Percentiles rank a stretch among this genome's conserved stretches.
phyloP scores from a whole-genome alignment of 495 filamentous ascomycete genomes.

The Parmelia sp. region DNA sequence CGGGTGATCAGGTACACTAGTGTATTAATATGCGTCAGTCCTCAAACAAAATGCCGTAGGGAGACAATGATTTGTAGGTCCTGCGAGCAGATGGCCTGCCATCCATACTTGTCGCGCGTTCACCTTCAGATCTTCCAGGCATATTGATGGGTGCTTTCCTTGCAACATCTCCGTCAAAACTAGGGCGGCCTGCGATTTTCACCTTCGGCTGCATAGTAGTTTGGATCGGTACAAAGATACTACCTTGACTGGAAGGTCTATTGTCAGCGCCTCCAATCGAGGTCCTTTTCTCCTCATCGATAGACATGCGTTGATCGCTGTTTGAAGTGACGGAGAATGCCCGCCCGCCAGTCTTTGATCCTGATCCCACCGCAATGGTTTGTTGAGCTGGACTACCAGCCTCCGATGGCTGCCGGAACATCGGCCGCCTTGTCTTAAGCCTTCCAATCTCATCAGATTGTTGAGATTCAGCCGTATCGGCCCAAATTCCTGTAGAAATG shows the following conservation, averaged over 20 bases:
- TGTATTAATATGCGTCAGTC: slow-evolving; percentile 4
- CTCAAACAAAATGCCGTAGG: slow-evolving; percentile 24
- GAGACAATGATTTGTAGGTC: slow-evolving; percentile 24
- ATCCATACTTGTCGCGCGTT: not conserved
- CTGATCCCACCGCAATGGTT: slow-evolving; percentile 9
- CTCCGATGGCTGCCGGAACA: slow-evolving; percentile 8
- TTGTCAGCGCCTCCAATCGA: slow-evolving; percentile 4
- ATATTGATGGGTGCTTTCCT: slow-evolving; percentile 14
- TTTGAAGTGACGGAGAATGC: slow-evolving; percentile 20
- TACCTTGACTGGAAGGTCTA: slow-evolving; percentile 15
- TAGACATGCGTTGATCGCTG: slow-evolving; percentile 14
- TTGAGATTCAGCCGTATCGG: not conserved
- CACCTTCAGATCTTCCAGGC: slow-evolving; percentile 5
- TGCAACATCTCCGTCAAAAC: slow-evolving; percentile 4
- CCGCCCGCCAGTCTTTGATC: slow-evolving; percentile 18
- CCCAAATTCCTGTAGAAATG: slow-evolving; percentile 12
- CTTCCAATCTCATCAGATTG: not conserved
- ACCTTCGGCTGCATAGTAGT: slow-evolving; percentile 21
- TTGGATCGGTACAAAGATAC: slow-evolving; percentile 2
- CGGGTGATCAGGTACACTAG: slow-evolving; percentile 5
- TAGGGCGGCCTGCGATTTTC: slow-evolving; percentile 15
- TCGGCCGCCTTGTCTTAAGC: slow-evolving; percentile 3
- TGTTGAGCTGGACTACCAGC: not conserved
- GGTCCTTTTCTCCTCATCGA: slow-evolving; percentile 8
- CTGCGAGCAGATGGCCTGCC: slow-evolving; percentile 10